phyloP scores from a whole-genome alignment of 2,329 filamentous ascomycete species.

The Fusarium metavorans region DNA sequence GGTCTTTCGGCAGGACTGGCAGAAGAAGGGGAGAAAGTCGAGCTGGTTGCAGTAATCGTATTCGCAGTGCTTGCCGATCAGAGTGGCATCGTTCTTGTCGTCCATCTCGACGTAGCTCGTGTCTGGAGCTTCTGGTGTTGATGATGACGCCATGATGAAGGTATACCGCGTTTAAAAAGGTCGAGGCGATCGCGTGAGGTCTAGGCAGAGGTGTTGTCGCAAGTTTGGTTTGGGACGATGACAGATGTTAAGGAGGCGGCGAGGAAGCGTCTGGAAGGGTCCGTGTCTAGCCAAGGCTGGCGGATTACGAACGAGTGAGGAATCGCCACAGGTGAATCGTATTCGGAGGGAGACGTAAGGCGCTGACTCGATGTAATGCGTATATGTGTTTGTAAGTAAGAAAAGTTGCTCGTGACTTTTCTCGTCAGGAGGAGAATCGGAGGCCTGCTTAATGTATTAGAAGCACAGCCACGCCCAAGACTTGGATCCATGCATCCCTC shows the following conservation, averaged over 20 bases:
- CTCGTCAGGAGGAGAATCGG: neutral
- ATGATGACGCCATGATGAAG: conserved; percentile 65
- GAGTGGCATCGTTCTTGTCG: conserved; percentile 78
- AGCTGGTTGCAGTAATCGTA: conserved; percentile 92
- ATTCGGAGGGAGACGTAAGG: neutral
- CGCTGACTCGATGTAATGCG: neutral
- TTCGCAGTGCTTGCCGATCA: conserved; percentile 92
- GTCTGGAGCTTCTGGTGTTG: conserved; percentile 55
- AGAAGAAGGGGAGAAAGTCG: conserved; percentile 95
- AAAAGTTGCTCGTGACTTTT: neutral
- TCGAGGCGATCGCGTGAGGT: neutral
- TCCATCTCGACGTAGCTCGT: conserved; percentile 79
- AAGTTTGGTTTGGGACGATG: conserved; percentile 34
- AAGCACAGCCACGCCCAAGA: conserved; percentile 33
- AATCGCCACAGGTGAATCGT: conserved; percentile 9
- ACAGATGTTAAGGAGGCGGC: conserved; percentile 41
- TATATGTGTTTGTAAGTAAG: neutral
- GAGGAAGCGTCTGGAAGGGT: conserved; percentile 51
- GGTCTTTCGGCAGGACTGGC: conserved; percentile 85
- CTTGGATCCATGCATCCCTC: neutral
- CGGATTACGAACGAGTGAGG: conserved; percentile 21
- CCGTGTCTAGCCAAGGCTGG: conserved; percentile 45
- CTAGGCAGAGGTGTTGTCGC: conserved; percentile 48
- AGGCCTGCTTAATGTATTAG: conserved; percentile 4
- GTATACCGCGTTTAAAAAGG: conserved; percentile 22